phyloP scores from a whole-genome alignment of 257 asterid species.

The Cinchona pubescens region DNA sequence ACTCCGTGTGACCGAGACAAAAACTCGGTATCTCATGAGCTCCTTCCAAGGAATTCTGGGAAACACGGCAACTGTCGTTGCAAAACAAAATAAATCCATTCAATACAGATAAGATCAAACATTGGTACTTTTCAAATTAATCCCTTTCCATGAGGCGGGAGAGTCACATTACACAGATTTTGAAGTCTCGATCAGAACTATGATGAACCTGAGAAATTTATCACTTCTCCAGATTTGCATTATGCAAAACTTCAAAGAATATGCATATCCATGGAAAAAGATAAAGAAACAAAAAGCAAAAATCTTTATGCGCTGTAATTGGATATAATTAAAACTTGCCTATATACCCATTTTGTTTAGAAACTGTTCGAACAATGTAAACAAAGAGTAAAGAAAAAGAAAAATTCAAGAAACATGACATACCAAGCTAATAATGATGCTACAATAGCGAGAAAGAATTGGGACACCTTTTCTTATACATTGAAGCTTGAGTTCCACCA shows the following conservation, averaged over 20 bases:
- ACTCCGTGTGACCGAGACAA: conserved; percentile 97
- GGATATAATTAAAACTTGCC: background rate
- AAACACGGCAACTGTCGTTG: conserved; percentile 60
- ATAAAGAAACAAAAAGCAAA: background rate
- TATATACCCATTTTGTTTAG: background rate
- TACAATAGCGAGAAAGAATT: conserved; percentile 89
- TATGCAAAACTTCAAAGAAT: background rate
- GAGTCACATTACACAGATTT: conserved; percentile 68
- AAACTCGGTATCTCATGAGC: conserved; percentile 84
- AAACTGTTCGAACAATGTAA: background rate
- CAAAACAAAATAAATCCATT: too few relatives aligned
- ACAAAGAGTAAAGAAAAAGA: background rate
- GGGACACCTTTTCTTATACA: conserved; percentile 65
- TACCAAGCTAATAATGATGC: conserved; percentile 96
- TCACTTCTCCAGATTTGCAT: background rate
- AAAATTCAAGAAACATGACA: background rate
- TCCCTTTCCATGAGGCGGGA: conserved; percentile 4
- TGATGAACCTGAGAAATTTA: conserved; percentile 30
- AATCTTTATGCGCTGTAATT: background rate
- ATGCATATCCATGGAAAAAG: too few relatives aligned
- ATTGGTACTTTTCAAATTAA: conserved; percentile 4
- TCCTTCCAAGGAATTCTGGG: conserved; percentile 71
- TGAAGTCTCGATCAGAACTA: conserved; percentile 95
- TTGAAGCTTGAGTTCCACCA: conserved; percentile 31
- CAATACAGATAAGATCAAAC: too few relatives aligned